Evolutionary conservation across 805 yeast species (phyloP), one percentile per base, ranked within the genome.

Genomic region (Saturnispora quitensis): DNA sequence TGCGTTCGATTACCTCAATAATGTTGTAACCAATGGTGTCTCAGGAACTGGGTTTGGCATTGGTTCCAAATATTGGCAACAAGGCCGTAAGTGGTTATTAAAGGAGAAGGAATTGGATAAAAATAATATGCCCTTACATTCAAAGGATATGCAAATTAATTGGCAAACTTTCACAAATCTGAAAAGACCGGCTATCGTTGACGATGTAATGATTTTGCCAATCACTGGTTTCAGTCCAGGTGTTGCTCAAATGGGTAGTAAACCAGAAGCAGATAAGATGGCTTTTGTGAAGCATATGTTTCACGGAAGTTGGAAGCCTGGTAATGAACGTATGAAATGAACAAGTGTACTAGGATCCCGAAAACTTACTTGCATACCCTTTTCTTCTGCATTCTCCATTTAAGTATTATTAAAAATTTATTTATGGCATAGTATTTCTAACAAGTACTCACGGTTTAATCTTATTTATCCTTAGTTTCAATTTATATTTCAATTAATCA

Each of bases 1-100:
- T 9, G 74, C 93, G 22, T 89, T 93, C 66, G 80, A 77, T 45
- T 89, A 91, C 66, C 73, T 91, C 58, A 85, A 85, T 66, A 84
- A 81, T 60, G 79, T 79, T 52, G 63, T 73, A 24, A 55, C 63
- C 22, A 54, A 62, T 47, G 71, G 72, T 65, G 43, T 58, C 34
- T 53, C 58, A 28, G 62, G 63, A 4, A 67, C 65, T 50, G 71
- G 71, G 1, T 59, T 47, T 43, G 71, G 71, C 2, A 59, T 66
- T 43, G 71, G 70, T 1, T 63, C 69, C 0, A 27, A 45, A 12
- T 56, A 58, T 49, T 66, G 69, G 68, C 31, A 48, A 12, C 49
- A 55, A 1, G 54, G 60, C 20, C 47, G 55, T 36, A 60, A 57
- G 35, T 65, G 54, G 50, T 52, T 53, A n/a, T 55, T 59, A 36